Conservation (phyloP, 1,284 basidiomycete genomes). For the Rhodotorula sp. region DNA sequence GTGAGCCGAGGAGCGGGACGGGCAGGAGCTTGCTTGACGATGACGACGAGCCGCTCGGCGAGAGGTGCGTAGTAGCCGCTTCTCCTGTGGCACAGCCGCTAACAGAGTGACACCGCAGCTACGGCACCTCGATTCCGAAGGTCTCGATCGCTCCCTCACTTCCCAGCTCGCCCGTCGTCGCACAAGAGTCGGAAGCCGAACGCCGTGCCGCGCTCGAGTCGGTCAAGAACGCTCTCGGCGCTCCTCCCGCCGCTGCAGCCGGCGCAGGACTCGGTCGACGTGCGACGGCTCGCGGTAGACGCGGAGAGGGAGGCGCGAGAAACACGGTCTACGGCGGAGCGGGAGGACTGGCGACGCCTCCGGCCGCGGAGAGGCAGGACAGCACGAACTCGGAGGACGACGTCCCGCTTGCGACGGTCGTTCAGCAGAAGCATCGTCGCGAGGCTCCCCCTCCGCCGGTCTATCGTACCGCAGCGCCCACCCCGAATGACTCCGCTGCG, state of each 20-base stretch:
- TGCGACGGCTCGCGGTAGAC: background rate
- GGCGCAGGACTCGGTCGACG: background rate
- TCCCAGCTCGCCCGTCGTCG: background rate
- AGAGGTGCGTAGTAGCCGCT: conserved; percentile 20
- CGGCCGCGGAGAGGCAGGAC: conserved; percentile 12
- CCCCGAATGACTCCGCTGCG: background rate
- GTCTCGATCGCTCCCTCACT: conserved; percentile 1
- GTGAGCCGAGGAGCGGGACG: conserved; percentile 37
- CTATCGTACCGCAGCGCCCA: no score
- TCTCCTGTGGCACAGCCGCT: background rate
- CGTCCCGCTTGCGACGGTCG: conserved; percentile 29
- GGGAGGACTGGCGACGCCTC: background rate
- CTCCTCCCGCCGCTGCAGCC: conserved; percentile 8
- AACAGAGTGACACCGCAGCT: conserved; percentile 12
- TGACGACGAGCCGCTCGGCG: conserved; percentile 38
- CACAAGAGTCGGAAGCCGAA: conserved; percentile 51
- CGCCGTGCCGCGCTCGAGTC: conserved; percentile 54
- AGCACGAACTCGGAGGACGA: conserved; percentile 27
- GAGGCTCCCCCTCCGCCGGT: conserved; percentile 20
- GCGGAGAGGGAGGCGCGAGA: conserved; percentile 16
- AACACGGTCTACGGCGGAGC: background rate
- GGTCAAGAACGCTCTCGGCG: conserved; percentile 52
- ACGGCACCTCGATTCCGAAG: conserved; percentile 23
- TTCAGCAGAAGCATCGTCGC: conserved; percentile 24
- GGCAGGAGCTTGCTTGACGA: conserved; percentile 47